phyloP scores from a whole-genome alignment of 2,329 filamentous ascomycete genomes.

The Fusarium abutilonis region DNA sequence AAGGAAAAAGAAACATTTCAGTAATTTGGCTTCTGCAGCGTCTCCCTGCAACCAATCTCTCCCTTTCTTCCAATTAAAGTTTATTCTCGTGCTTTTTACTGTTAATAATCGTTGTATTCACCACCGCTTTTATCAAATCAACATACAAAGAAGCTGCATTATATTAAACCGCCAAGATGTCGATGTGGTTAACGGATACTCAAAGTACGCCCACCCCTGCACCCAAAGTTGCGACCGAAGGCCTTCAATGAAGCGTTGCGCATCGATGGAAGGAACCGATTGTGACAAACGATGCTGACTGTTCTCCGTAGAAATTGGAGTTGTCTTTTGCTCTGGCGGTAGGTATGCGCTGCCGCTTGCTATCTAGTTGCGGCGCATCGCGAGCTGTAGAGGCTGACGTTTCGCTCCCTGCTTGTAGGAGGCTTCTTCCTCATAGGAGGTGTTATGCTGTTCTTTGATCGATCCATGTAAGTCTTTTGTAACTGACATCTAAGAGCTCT shows the following conservation, averaged over 20 bases:
- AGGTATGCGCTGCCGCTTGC: conserved; percentile 58
- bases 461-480: conserved; percentile 77
- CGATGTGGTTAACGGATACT: conserved; percentile 95
- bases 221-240: conserved; percentile 7
- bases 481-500: conserved; percentile 66
- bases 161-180: conserved; percentile 55
- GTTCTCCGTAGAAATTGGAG: conserved; percentile 81
- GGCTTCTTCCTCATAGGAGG: conserved; percentile 95
- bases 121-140: conserved; percentile 1
- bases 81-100: background rate
- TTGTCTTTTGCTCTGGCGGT: conserved; percentile 98
- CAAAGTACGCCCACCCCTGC: conserved; percentile 75
- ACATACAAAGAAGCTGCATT: background rate
- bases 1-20: conserved; percentile 22
- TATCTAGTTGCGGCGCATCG: conserved; percentile 36
- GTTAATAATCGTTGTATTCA: background rate
- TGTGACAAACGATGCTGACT: conserved; percentile 46
- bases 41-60: conserved; percentile 25
- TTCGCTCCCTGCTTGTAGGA: conserved; percentile 61
- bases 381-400: conserved; percentile 31
- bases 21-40: conserved; percentile 28
- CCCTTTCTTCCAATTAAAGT: conserved; percentile 12
- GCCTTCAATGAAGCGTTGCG: conserved; percentile 5
- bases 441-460: conserved; percentile 96
- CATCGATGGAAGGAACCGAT: background rate